These are phyloP conservation scores for Aspergillus conjunctus DNA, from an alignment of 495 filamentous ascomycete species.

Conservation along the genomic window DNA sequence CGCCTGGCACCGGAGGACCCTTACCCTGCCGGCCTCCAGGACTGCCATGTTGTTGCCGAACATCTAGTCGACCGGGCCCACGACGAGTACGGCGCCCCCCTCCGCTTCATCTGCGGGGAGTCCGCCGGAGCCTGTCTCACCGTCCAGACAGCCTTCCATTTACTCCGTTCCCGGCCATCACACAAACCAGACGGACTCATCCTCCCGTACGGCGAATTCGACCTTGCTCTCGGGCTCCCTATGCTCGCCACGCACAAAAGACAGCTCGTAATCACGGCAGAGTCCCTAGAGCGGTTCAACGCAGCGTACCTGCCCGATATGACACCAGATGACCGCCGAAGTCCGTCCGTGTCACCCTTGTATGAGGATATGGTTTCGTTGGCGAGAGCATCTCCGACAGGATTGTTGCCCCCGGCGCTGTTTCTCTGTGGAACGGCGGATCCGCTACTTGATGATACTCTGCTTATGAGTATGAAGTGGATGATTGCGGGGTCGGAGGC, in stretches of 20 bases:
- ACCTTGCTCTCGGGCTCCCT: constrained; percentile 29
- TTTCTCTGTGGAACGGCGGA: constrained; percentile 58
- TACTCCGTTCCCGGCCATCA: constrained; percentile 34
- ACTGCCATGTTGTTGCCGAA: constrained; percentile 53
- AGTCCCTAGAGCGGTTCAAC: constrained; percentile 43
- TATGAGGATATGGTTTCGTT: constrained; percentile 44
- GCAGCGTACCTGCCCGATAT: constrained; percentile 47
- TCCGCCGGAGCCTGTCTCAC: constrained; percentile 53
- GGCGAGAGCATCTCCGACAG: constrained; percentile 18
- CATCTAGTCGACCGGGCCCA: constrained; percentile 44
- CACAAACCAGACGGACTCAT: constrained; percentile 19
- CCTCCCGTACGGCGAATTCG: constrained; percentile 26
- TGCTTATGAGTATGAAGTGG: constrained; percentile 58
- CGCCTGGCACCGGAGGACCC: constrained; percentile 61
- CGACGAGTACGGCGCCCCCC: constrained; percentile 24
- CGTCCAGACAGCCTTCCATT: constrained; percentile 44
- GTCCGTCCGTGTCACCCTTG: constrained; percentile 42
- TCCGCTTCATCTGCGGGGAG: constrained; percentile 34
- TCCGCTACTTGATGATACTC: constrained; percentile 55
- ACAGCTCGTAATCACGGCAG: constrained; percentile 1
- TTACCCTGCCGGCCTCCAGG: constrained; percentile 52
- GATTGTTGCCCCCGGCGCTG: constrained; percentile 52
- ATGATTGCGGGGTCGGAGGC: constrained; percentile 50
- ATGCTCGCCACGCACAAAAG: constrained; percentile 41
- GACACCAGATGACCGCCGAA: constrained; percentile 34